phyloP scores from a whole-genome alignment of 2,329 filamentous ascomycete genomes.

The Mycosphaerella arachidis region DNA sequence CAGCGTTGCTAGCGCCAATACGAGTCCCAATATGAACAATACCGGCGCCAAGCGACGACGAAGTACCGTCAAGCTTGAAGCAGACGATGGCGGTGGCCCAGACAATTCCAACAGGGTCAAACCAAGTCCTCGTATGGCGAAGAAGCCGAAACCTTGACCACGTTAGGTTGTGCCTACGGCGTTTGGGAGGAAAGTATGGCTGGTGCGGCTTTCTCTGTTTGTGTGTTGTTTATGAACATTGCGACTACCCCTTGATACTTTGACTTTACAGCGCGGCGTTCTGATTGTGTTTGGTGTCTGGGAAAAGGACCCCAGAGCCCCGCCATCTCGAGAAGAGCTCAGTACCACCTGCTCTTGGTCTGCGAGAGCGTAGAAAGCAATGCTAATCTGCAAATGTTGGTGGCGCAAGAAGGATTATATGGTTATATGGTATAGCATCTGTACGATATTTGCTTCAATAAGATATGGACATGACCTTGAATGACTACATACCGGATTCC shows the following conservation, averaged over 20 bases:
- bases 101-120: constrained; percentile 46
- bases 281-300: background rate
- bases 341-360: background rate
- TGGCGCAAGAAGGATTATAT: background rate
- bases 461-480: background rate
- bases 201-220: background rate
- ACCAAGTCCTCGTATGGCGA: constrained; percentile 42
- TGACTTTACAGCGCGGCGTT: background rate
- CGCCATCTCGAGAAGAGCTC: background rate
- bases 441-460: background rate
- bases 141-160: constrained; percentile 33
- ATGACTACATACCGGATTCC: background rate
- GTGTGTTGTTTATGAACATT: background rate
- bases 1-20: constrained; percentile 55
- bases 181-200: background rate
- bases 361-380: background rate
- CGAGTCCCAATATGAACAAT: constrained; percentile 54
- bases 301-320: background rate
- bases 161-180: background rate
- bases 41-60: constrained; percentile 58
- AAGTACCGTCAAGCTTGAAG: constrained; percentile 58
- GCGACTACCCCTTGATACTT: background rate
- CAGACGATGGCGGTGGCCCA: constrained; percentile 45
- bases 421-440: background rate
- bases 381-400: background rate